Percentiles rank a stretch among this genome's conserved stretches.
phyloP scores from a whole-genome alignment of 352 stramenopile species.

The Globisporangium nunn region DNA sequence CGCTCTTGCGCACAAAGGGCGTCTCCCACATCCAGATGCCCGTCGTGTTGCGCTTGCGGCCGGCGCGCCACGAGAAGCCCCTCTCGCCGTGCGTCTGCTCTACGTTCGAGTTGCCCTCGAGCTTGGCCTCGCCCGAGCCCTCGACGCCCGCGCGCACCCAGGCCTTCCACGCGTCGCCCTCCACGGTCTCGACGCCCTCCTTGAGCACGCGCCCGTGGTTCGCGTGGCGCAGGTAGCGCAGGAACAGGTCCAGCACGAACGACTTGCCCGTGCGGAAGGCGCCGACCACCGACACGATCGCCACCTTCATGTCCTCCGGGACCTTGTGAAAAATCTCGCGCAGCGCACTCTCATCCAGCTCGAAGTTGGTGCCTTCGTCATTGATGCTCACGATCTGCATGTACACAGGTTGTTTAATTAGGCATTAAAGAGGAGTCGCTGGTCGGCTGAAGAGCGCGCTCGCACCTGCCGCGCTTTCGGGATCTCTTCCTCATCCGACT shows the following conservation, averaged over 20 bases:
- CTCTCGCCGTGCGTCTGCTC: constrained; percentile 69
- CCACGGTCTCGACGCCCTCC: constrained; percentile 34
- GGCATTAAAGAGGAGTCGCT: background rate
- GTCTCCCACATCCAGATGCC: constrained; percentile 99
- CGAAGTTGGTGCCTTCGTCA: constrained; percentile 83
- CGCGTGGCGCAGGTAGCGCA: constrained; percentile 92
- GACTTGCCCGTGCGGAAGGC: constrained; percentile 98
- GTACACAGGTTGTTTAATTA: background rate
- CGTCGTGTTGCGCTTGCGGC: constrained; percentile 95
- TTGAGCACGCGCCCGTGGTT: constrained; percentile 43
- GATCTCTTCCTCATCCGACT: constrained; percentile 16
- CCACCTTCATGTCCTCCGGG: constrained; percentile 92
- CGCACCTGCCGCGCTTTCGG: constrained; percentile 15
- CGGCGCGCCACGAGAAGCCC: constrained; percentile 95
- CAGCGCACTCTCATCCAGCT: constrained; percentile 64
- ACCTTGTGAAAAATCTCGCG: constrained; percentile 66
- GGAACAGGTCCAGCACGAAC: constrained; percentile 97
- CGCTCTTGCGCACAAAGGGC: constrained; percentile 92
- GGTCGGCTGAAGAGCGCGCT: too few relatives aligned
- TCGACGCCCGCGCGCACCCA: constrained; percentile 58
- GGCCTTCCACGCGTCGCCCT: constrained; percentile 46
- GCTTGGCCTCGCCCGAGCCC: constrained; percentile 39
- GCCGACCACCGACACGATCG: constrained; percentile 96
- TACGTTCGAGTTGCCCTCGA: constrained; percentile 83
- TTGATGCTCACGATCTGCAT: constrained; percentile 84